Conservation (phyloP, 352 stramenopile genomes). For the Pythium rishiriense region DNA sequence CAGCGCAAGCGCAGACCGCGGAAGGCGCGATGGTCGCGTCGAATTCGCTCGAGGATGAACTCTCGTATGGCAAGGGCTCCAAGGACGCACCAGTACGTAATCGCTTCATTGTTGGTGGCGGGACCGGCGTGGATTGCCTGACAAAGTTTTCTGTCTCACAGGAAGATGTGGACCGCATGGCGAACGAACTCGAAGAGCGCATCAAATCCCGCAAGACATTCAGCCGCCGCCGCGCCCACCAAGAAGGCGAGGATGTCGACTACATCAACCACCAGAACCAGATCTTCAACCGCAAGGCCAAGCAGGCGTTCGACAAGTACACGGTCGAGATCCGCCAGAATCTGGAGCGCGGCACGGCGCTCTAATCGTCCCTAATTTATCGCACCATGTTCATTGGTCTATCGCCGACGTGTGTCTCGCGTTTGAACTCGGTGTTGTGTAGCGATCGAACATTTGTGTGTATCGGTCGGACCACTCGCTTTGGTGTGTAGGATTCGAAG, state of each 20-base stretch:
- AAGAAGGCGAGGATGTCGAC: constrained; percentile 92
- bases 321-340: constrained; percentile 98
- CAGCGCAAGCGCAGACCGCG: constrained; percentile 16
- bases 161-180: constrained; percentile 74
- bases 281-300: constrained; percentile 97
- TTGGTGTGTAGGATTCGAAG: too few relatives aligned
- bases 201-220: constrained; percentile 79
- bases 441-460: too few relatives aligned
- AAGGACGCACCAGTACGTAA: constrained; percentile 49
- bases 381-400: background rate
- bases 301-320: constrained; percentile 96
- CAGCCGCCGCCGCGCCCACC: constrained; percentile 68
- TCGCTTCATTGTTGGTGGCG: background rate
- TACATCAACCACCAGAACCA: constrained; percentile 99
- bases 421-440: background rate
- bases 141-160: constrained; percentile 18
- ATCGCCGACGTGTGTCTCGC: background rate
- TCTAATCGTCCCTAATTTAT: constrained; percentile 74
- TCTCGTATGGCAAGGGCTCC: constrained; percentile 66
- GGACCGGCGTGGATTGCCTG: background rate
- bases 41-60: constrained; percentile 45
- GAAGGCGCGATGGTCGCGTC: constrained; percentile 12
- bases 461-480: too few relatives aligned
- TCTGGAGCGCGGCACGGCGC: constrained; percentile 95
- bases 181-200: constrained; percentile 66